Evolutionary conservation across 768 basidiomycete species (phyloP).

Genomic region (Leucocoprinus birnbaumii): DNA sequence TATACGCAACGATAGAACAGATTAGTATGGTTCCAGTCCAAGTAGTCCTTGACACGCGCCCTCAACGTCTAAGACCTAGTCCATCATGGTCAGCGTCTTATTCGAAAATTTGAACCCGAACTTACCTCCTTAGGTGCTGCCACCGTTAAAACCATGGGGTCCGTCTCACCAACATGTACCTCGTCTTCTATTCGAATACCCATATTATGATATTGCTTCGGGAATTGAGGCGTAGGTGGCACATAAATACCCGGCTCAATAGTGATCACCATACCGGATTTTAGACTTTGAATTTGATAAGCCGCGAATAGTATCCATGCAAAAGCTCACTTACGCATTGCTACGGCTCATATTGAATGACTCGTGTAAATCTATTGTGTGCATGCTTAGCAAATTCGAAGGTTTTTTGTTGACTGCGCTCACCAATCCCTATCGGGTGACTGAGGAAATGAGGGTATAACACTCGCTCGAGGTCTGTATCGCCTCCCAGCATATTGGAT

Average conservation of each 20-base stretch:
- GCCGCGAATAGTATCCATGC: constrained; percentile 1
- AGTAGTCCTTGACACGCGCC: constrained; percentile 74
- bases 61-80: constrained; percentile 71
- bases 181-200: constrained; percentile 95
- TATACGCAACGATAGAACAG: neutral
- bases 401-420: constrained; percentile 18
- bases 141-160: constrained; percentile 63
- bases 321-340: constrained; percentile 25
- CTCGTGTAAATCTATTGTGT: constrained; percentile 79
- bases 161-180: constrained; percentile 60
- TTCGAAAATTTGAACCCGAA: neutral
- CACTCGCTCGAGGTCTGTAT: constrained; percentile 62
- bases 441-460: constrained; percentile 93
- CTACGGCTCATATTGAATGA: constrained; percentile 59
- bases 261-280: constrained; percentile 88
- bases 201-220: constrained; percentile 85
- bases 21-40: constrained; percentile 52
- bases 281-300: constrained; percentile 44
- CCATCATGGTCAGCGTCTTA: neutral
- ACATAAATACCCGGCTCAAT: constrained; percentile 94
- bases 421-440: constrained; percentile 90
- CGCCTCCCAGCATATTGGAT: constrained; percentile 31
- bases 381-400: constrained; percentile 7
- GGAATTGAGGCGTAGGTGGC: constrained; percentile 74
- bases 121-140: constrained; percentile 81